Evolutionary conservation across 495 filamentous ascomycete genomes (phyloP), one percentile per base, ranked within the genome.

Genomic region (Podospora conica): DNA sequence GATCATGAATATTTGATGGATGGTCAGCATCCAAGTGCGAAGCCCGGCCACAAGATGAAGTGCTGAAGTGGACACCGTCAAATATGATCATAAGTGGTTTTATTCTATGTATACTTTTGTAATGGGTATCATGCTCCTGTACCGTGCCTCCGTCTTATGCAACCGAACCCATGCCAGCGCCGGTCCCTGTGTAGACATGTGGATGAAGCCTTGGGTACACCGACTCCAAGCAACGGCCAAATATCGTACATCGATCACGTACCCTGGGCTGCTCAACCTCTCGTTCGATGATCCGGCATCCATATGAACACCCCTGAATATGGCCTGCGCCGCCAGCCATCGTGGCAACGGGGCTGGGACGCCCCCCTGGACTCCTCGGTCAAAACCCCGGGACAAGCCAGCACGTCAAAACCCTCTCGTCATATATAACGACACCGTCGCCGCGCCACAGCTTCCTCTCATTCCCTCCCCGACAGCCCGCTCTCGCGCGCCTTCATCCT

Each of bases 401-500:
- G 6, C 21, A 4, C 20, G 23, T 56, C 20, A 1, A 8, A 11
- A 56, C 2, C 21, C 21, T 12, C 10, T 24, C 6, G 54, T n/a
- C n/a, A n/a, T n/a, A n/a, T n/a, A n/a, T n/a, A n/a, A n/a, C n/a
- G n/a, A n/a, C n/a, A n/a, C n/a, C n/a, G n/a, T n/a, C n/a, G n/a
- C n/a, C n/a, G n/a, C n/a, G n/a, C n/a, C n/a, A n/a, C n/a, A n/a
- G n/a, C n/a, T n/a, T n/a, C n/a, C n/a, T n/a, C 54, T 22, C 55
- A 57, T 15, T 11, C 25, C 53, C 53, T 63, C 48, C 53, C 61
- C n/a, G 61, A 63, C 24, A 56, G 7, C 20, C 48, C 55, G 53
- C 63, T 64, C 63, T 64, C 63, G 20, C 63, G 20, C 11, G 63
- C 63, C 31, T 54, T 66, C 27, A 78, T 75, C 61, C 79, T 67